Conservation (phyloP, 768 basidiomycete genomes). For the Russula sp. region DNA sequence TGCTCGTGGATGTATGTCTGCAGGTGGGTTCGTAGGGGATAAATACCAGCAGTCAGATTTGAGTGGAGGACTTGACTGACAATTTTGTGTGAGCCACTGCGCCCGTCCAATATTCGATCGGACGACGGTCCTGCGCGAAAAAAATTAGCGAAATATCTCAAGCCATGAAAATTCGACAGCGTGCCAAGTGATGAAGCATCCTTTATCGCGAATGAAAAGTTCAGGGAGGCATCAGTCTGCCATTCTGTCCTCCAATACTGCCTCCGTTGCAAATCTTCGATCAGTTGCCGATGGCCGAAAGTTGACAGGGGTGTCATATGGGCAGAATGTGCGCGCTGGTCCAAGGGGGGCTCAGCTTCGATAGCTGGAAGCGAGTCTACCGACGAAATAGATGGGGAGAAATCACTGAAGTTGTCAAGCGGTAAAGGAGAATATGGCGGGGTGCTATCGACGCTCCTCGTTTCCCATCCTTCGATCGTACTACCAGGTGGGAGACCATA, state of each 20-base stretch:
- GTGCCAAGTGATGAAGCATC: constrained; percentile 70
- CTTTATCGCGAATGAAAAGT: constrained; percentile 51
- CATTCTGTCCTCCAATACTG: constrained; percentile 77
- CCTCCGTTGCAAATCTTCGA: constrained; percentile 54
- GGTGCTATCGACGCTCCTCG: constrained; percentile 50
- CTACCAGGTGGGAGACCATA: constrained; percentile 49
- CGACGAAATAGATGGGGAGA: constrained; percentile 23
- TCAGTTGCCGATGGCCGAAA: constrained; percentile 43
- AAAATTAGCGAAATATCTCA: neutral
- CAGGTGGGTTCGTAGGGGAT: neutral
- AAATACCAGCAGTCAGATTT: constrained; percentile 26
- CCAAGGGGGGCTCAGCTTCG: neutral
- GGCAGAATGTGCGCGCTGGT: neutral
- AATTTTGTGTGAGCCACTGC: neutral
- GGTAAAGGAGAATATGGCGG: constrained; percentile 62
- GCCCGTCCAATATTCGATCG: constrained; percentile 35
- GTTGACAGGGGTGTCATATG: neutral
- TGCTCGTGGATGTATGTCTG: constrained; percentile 70
- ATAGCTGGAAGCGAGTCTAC: constrained; percentile 15
- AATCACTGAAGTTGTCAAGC: constrained; percentile 18
- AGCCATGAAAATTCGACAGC: constrained; percentile 9
- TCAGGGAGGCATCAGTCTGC: constrained; percentile 42
- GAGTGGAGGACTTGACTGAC: constrained; percentile 2
- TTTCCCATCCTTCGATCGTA: constrained; percentile 40
- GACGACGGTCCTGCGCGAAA: constrained; percentile 40